Evolutionary conservation across 2,329 filamentous ascomycete species (phyloP), one percentile per base, ranked within the genome.

Genomic region (Fusarium euwallaceae): DNA sequence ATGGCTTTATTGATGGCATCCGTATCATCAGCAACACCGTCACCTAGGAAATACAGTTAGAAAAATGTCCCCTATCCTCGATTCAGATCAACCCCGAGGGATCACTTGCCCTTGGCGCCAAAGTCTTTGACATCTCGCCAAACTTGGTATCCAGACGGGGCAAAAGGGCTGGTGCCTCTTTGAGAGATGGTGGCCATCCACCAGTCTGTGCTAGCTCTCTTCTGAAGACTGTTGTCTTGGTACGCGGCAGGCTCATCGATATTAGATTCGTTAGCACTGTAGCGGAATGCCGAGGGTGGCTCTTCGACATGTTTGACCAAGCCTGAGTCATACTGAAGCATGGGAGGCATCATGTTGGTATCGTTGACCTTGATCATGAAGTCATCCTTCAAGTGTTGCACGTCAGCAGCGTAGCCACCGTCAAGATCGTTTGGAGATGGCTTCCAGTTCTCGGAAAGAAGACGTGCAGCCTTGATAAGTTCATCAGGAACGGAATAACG

Each of bases 1-100:
- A 87, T 85, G 5, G 86, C 86, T 8, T 61, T 53, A 55, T 87
- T 84, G 73, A 91, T 91, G 5, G 89, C 89, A 27, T 82, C 86
- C 4, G 89, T 90, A 70, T 91, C 87, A 71, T 89, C 87, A 6
- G 86, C 85, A 20, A 66, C 24, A 2, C 78, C 77, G 60, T 81
- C 77, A n/a, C 78, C 73, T 62, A 16, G 4, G 17, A 41, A 45
- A 17, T 7, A 12, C 6, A 37, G 22, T 45, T 61, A 8, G 37
- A 41, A 41, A 14, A n/a, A 41, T 11, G 17, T 0, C 37, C 9
- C 17, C 37, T n/a, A 4, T 6, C 37, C 17, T n/a, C 9, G 1
- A 6, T 4, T 41, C 9, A 41, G 4, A 41, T n/a, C 37, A 5
- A 4, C 2, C 3, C 4, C 1, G 16, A 39, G 37, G 37, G 37